phyloP scores from a whole-genome alignment of 345 rosid genomes.

The Euclidium syriacum region DNA sequence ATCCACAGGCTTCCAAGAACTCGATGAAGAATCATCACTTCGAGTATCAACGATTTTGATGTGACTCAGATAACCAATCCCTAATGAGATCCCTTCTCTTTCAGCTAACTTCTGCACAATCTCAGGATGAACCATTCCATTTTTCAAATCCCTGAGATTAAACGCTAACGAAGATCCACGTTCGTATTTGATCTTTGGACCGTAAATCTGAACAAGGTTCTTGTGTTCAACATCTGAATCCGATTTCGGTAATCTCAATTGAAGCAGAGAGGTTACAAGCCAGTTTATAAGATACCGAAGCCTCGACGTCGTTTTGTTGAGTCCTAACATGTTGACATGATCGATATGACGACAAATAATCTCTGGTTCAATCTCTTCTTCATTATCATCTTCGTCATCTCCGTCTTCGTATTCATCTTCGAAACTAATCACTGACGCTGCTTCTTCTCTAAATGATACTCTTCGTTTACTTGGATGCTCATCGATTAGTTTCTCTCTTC shows the following conservation, averaged over 20 bases:
- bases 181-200: constrained; percentile 95
- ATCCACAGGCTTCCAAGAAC: constrained; percentile 65
- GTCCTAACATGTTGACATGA: constrained; percentile 92
- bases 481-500: too few relatives aligned
- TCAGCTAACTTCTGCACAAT: constrained; percentile 89
- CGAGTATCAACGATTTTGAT: constrained; percentile 62
- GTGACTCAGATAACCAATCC: constrained; percentile 88
- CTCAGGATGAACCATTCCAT: constrained; percentile 85
- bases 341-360: constrained; percentile 71
- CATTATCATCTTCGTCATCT: constrained; percentile 47
- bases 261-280: constrained; percentile 95
- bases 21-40: constrained; percentile 54
- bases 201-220: constrained; percentile 83
- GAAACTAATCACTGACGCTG: constrained; percentile 47
- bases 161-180: constrained; percentile 97
- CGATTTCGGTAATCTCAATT: constrained; percentile 59
- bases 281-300: constrained; percentile 85
- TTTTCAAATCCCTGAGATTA: constrained; percentile 64
- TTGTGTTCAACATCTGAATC: constrained; percentile 48
- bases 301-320: constrained; percentile 81
- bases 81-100: constrained; percentile 82
- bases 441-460: constrained; percentile 86
- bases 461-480: constrained; percentile 79
- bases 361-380: constrained; percentile 97
- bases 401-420: constrained; percentile 65